A percentile compares a stretch with the other conserved stretches of the same genome.
These are phyloP conservation scores for Rhodomyrtus tomentosa DNA, from an alignment of 345 rosid species.

Conservation along the genomic window DNA sequence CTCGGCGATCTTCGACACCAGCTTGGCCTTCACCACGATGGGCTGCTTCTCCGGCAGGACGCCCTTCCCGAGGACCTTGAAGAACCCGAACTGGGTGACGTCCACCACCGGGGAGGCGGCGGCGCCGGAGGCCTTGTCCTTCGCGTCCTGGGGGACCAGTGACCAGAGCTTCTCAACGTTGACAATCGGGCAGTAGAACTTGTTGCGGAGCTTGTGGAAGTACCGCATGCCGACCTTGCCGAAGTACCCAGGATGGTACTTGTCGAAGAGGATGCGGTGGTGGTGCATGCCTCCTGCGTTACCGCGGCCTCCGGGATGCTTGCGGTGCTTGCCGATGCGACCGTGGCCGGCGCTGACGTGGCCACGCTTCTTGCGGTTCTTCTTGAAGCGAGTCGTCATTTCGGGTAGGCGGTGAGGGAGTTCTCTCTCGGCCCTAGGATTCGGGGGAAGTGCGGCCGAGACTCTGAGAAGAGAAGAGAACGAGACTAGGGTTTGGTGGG, in stretches of 20 bases:
- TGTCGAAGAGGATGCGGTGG: conserved; percentile 40
- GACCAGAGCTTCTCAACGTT: conserved; percentile 42
- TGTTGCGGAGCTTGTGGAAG: conserved; percentile 36
- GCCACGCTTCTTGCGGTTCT: conserved; percentile 42
- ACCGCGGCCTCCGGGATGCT: conserved; percentile 41
- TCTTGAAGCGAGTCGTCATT: conserved; percentile 38
- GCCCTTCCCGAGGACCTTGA: conserved; percentile 34
- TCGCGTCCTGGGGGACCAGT: conserved; percentile 23
- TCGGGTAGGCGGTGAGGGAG: not conserved
- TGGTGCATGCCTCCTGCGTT: conserved; percentile 46
- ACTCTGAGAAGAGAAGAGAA: not conserved
- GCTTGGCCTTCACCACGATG: conserved; percentile 30
- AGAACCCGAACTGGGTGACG: conserved; percentile 27
- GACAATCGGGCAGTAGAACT: conserved; percentile 35
- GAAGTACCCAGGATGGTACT: conserved; percentile 38
- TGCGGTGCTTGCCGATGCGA: conserved; percentile 37
- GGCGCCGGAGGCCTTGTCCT: conserved; percentile 23
- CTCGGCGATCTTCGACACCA: conserved; percentile 31
- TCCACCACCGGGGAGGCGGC: conserved; percentile 23
- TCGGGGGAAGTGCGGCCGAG: not conserved
- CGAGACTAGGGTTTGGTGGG: conserved; percentile 9
- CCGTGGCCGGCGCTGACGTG: conserved; percentile 42
- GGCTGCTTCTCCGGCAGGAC: conserved; percentile 23
- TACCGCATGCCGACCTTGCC: conserved; percentile 46
- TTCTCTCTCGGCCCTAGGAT: not conserved